Conservation (phyloP, 129 eudicot species). For the Deinandra increscens region DNA sequence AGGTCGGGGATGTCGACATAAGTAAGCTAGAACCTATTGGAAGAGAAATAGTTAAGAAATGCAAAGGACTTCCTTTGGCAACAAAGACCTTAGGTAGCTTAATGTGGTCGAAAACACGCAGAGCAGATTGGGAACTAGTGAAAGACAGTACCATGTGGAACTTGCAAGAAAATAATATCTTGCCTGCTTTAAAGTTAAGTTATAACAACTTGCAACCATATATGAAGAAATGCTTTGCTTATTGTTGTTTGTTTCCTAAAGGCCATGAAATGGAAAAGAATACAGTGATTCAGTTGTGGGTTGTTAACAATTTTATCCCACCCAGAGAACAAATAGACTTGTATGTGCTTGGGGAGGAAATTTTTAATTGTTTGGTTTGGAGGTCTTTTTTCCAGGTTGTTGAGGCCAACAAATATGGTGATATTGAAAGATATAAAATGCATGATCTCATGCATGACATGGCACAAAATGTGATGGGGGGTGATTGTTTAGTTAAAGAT, state of each 20-base stretch:
- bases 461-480: background rate
- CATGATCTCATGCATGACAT: slow-evolving; percentile 19
- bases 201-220: too few relatives aligned
- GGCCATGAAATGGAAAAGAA: background rate
- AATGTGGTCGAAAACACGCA: slow-evolving; percentile 4
- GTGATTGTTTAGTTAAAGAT: background rate
- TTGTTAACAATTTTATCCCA: background rate
- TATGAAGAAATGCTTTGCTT: slow-evolving; percentile 17
- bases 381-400: slow-evolving; percentile 36
- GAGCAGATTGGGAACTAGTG: background rate
- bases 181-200: background rate
- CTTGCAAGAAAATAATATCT: background rate
- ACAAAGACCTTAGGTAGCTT: slow-evolving; percentile 4
- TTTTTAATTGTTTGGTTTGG: background rate
- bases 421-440: background rate
- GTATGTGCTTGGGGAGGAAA: too few relatives aligned
- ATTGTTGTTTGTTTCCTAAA: slow-evolving; percentile 24
- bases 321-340: background rate
- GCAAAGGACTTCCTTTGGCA: slow-evolving; percentile 10
- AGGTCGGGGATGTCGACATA: background rate
- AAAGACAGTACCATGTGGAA: background rate
- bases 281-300: background rate
- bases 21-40: slow-evolving; percentile 26
- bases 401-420: background rate
- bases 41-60: slow-evolving; percentile 17